These are phyloP conservation scores for Porphyridium purpureum DNA, from an alignment of 23 red algal species.

Conservation along the genomic window DNA sequence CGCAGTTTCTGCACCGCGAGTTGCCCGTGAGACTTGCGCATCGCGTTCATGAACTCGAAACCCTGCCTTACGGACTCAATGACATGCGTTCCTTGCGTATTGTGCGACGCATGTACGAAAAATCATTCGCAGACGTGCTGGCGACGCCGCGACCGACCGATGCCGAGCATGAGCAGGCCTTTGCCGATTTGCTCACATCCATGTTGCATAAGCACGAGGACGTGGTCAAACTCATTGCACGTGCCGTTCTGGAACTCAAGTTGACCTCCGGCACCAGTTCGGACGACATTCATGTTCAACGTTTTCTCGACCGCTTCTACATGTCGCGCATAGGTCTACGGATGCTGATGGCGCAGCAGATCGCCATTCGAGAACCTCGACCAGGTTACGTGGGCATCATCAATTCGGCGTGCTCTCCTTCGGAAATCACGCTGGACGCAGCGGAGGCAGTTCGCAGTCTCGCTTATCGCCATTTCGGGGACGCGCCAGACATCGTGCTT, in stretches of 20 bases:
- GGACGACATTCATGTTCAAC: conserved; percentile 70
- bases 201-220: conserved; percentile 70
- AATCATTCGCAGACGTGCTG: conserved; percentile 66
- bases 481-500: conserved; percentile 51
- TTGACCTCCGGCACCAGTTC: conserved; percentile 34
- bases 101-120: conserved; percentile 75
- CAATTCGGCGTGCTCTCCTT: conserved; percentile 58
- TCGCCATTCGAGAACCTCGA: conserved; percentile 18
- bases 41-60: conserved; percentile 51
- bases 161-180: conserved; percentile 35
- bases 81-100: conserved; percentile 57
- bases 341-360: conserved; percentile 72
- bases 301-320: conserved; percentile 94
- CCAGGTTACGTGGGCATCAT: conserved; percentile 85
- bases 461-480: conserved; percentile 72
- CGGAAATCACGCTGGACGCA: conserved; percentile 54
- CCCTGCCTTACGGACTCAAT: conserved; percentile 78
- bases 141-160: conserved; percentile 15
- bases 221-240: conserved; percentile 75
- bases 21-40: conserved; percentile 75
- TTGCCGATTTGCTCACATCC: conserved; percentile 53
- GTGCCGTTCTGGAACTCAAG: conserved; percentile 87
- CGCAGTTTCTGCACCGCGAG: conserved; percentile 76
- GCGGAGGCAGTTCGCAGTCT: conserved; percentile 38
- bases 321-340: conserved; percentile 89